Evolutionary conservation across 2,329 filamentous ascomycete species (phyloP).

Genomic region (Microdochium paspali): DNA sequence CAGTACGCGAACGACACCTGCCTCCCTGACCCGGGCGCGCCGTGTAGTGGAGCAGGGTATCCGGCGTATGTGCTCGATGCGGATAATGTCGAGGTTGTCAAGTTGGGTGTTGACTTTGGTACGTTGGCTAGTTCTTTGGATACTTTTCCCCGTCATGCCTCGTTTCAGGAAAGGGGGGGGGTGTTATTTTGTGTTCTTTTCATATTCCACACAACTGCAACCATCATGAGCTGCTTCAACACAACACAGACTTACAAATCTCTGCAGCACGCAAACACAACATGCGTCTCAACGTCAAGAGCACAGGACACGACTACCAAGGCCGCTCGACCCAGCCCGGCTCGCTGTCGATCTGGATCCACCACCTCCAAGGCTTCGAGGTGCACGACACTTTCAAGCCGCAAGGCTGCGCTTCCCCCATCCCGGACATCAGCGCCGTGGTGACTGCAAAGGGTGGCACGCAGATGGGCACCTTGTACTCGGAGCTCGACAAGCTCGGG

Average conservation of each 20-base stretch:
- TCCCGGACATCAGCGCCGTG: conserved; percentile 35
- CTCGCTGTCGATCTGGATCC: conserved; percentile 44
- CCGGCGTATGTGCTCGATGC: conserved; percentile 31
- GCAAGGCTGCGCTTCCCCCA: conserved; percentile 25
- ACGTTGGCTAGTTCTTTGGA: conserved; percentile 1
- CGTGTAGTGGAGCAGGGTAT: conserved; percentile 28
- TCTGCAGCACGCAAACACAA: conserved; percentile 27
- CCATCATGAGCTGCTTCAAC: too few relatives aligned
- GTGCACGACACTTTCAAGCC: conserved; percentile 30
- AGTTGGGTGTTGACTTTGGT: conserved; percentile 32
- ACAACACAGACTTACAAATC: background rate
- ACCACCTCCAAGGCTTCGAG: conserved; percentile 29
- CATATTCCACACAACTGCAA: background rate
- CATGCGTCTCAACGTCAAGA: conserved; percentile 31
- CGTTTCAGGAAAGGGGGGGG: too few relatives aligned
- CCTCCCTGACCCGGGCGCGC: conserved; percentile 26
- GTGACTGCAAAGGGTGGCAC: conserved; percentile 44
- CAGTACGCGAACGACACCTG: conserved; percentile 42
- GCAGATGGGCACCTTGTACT: conserved; percentile 38
- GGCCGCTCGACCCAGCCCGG: conserved; percentile 37
- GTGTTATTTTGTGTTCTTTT: background rate
- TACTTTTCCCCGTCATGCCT: background rate
- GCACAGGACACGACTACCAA: conserved; percentile 34
- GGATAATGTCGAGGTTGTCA: conserved; percentile 22
- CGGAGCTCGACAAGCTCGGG: conserved; percentile 30